Base-by-base conservation (phyloP, 208 protist species). In the Trypanosoma caninum region DNA sequence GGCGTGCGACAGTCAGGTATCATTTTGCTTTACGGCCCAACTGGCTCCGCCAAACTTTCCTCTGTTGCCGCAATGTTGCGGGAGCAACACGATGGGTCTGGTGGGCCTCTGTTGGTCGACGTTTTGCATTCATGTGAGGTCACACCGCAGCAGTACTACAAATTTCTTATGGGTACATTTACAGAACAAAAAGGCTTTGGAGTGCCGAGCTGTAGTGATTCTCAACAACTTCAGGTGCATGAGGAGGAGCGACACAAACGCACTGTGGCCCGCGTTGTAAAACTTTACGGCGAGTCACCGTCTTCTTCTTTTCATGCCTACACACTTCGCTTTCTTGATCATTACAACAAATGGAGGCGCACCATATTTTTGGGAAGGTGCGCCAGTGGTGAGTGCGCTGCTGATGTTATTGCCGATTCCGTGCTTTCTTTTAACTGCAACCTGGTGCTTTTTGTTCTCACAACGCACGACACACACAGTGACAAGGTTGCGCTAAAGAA, bases 391-490 rank as follows among this genome's bases (percentile, higher is more conserved):
- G 42, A 4, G 8, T 27, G 23, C 35, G 40, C 38, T 37, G 18
- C 16, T 27, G 27, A 56, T 22, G 34, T 20, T 9, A 10, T 41
- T 23, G 16, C 28, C 27, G 41, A 6, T 10, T 48, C 35, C n/a
- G n/a, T n/a, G n/a, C n/a, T 25, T 10, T 55, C 20, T 50, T 91
- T 34, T 76, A 61, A 9, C 82, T 65, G 4, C 73, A 88, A n/a
- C 44, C 40, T 84, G 18, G 54, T 93, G 44, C 69, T 89, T 38
- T 87, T 95, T 46, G 52, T 95, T 35, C 69, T 89, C 68, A 95
- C 89, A 2, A 83, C 75, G 18, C 89, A 95, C 63, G 86, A 95
- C 65, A 85, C 75, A 22, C 89, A 95, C 63, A 93, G 74, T 54
- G 79, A 85, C 35, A 91, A 91, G 60, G 54, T 89, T 6, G 84